A percentile compares a stretch with the other conserved stretches of the same genome.
Evolutionary conservation across 495 filamentous ascomycete species (phyloP).

Genomic region (Bombardia bombarda): DNA sequence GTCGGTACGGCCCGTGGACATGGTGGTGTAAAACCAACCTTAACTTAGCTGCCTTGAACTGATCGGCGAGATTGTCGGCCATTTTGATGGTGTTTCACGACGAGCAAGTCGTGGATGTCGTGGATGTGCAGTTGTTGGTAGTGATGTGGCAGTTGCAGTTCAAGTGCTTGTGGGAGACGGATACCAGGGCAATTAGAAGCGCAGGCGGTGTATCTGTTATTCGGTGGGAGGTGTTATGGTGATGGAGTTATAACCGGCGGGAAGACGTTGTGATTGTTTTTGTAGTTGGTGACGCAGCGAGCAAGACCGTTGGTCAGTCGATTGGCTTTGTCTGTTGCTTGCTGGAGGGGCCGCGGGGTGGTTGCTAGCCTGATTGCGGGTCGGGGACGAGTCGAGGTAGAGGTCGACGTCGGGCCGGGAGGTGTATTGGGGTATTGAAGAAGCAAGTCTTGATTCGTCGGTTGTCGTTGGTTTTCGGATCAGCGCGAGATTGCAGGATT

Average conservation of each 20-base stretch:
- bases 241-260: constrained; percentile 4
- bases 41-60: constrained; percentile 64
- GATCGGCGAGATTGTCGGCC: constrained; percentile 51
- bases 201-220: background rate
- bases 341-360: background rate
- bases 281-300: background rate
- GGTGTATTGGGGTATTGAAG: background rate
- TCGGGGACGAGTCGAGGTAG: background rate
- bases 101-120: too few relatives aligned
- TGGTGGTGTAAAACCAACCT: constrained; percentile 56
- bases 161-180: too few relatives aligned
- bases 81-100: constrained; percentile 16
- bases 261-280: background rate
- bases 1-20: too few relatives aligned
- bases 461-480: too few relatives aligned
- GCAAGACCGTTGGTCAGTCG: background rate
- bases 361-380: background rate
- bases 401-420: background rate
- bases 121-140: too few relatives aligned
- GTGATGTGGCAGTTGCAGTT: too few relatives aligned
- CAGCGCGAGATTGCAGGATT: too few relatives aligned
- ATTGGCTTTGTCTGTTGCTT: background rate
- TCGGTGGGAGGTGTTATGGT: constrained; percentile 3
- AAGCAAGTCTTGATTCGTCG: background rate
- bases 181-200: background rate